Conservation (phyloP, 2,329 filamentous ascomycete genomes). For the Xylariaceae sp. region DNA sequence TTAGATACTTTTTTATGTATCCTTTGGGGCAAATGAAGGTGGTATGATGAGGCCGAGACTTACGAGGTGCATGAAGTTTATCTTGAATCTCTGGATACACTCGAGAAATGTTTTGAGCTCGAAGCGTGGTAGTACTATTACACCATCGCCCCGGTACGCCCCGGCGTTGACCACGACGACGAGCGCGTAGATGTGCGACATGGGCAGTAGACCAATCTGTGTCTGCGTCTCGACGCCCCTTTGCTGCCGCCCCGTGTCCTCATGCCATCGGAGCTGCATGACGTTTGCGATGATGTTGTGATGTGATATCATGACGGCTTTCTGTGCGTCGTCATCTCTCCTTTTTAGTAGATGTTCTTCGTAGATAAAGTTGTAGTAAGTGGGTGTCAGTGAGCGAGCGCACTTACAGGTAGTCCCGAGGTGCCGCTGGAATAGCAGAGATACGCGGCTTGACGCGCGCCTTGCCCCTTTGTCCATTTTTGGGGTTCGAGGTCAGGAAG, state of each 20-base stretch:
- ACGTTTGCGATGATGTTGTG: slow-evolving; percentile 77
- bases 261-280: slow-evolving; percentile 62
- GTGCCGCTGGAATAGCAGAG: slow-evolving; percentile 78
- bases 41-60: background rate
- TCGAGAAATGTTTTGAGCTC: slow-evolving; percentile 68
- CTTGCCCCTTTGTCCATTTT: slow-evolving; percentile 64
- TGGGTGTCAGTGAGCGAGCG: too few relatives aligned
- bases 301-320: slow-evolving; percentile 82
- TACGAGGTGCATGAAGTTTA: slow-evolving; percentile 70
- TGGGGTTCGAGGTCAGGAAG: slow-evolving; percentile 57
- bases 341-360: background rate
- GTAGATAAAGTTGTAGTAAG: background rate
- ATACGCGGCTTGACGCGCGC: slow-evolving; percentile 69
- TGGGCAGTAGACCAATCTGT: slow-evolving; percentile 70
- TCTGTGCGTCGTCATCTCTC: slow-evolving; percentile 50
- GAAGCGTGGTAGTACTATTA: slow-evolving; percentile 75
- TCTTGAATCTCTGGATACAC: slow-evolving; percentile 71
- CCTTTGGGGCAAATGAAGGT: background rate
- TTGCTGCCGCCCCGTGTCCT: slow-evolving; percentile 42
- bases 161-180: slow-evolving; percentile 72
- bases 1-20: background rate
- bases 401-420: slow-evolving; percentile 70
- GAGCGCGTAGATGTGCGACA: slow-evolving; percentile 80
- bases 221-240: slow-evolving; percentile 44
- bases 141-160: slow-evolving; percentile 73